These are phyloP conservation scores for Talaromyces sp. DNA, from an alignment of 2,329 filamentous ascomycete species.

Conservation along the genomic window DNA sequence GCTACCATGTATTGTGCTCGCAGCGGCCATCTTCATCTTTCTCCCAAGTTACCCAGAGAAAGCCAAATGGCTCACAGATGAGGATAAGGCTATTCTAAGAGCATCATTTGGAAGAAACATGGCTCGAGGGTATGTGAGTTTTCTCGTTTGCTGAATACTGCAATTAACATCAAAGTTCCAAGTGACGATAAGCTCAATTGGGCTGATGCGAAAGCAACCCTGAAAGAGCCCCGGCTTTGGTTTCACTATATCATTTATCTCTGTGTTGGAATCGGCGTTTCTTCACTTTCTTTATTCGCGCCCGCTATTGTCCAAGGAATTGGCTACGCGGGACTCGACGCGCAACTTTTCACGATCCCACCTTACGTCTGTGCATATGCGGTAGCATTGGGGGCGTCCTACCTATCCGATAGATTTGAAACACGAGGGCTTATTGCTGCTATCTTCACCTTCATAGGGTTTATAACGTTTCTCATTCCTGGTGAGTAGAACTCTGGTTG, in stretches of 20 bases:
- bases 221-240: neutral
- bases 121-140: neutral
- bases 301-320: constrained; percentile 24
- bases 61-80: constrained; percentile 18
- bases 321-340: constrained; percentile 19
- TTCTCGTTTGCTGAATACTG: neutral
- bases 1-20: constrained; percentile 27
- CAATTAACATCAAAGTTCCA: too few relatives aligned
- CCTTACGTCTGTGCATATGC: constrained; percentile 19
- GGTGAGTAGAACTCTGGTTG: neutral
- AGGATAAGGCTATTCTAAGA: constrained; percentile 5
- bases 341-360: constrained; percentile 25
- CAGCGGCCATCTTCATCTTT: constrained; percentile 19
- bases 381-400: constrained; percentile 12
- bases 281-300: constrained; percentile 38
- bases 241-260: neutral
- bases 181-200: constrained; percentile 2
- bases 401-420: neutral
- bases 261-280: constrained; percentile 1
- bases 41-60: constrained; percentile 25
- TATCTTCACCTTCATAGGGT: neutral
- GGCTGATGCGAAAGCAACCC: neutral
- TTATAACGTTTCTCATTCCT: neutral
- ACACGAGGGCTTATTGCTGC: neutral
- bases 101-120: neutral